Conservation (phyloP, 495 filamentous ascomycete species). For the Lasiosphaeris hirsuta region DNA sequence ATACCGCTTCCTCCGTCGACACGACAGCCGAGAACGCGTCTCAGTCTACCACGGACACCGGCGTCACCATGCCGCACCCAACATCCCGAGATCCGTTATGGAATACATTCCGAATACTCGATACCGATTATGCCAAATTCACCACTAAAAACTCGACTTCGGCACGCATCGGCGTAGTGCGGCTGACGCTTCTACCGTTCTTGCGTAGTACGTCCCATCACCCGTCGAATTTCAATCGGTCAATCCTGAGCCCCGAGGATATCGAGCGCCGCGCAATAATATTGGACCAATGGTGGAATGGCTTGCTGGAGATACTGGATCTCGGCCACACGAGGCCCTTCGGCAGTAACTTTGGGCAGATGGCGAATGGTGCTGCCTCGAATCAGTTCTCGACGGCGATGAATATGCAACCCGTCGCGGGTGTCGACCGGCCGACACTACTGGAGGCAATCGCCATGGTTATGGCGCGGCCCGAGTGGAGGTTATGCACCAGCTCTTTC, state of each 20-base stretch:
- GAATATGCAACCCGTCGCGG: conserved; percentile 31
- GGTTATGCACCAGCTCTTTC: conserved; percentile 63
- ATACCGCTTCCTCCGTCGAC: conserved; percentile 41
- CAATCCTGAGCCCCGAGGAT: conserved; percentile 65
- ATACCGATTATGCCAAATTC: conserved; percentile 82
- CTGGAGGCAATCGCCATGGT: conserved; percentile 83
- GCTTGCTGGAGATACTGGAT: conserved; percentile 80
- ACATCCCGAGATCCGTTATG: conserved; percentile 79
- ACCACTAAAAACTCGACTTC: conserved; percentile 67
- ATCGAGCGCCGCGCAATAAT: conserved; percentile 79
- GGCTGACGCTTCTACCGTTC: conserved; percentile 79
- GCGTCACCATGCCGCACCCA: conserved; percentile 41
- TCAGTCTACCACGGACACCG: conserved; percentile 46
- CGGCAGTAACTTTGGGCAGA: conserved; percentile 52
- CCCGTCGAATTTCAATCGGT: conserved; percentile 59
- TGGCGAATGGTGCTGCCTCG: conserved; percentile 12
- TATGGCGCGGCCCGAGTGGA: conserved; percentile 94
- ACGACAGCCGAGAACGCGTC: conserved; percentile 56
- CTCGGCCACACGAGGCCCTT: conserved; percentile 43
- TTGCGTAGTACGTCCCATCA: conserved; percentile 69
- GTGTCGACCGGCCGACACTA: conserved; percentile 63
- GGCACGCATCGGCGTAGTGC: conserved; percentile 76
- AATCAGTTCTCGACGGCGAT: conserved; percentile 52
- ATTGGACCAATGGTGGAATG: conserved; percentile 95
- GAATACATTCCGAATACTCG: conserved; percentile 75